A percentile compares a stretch with the other conserved stretches of the same genome.
Conservation (phyloP, 345 rosid genomes). For the Acer negundo region DNA sequence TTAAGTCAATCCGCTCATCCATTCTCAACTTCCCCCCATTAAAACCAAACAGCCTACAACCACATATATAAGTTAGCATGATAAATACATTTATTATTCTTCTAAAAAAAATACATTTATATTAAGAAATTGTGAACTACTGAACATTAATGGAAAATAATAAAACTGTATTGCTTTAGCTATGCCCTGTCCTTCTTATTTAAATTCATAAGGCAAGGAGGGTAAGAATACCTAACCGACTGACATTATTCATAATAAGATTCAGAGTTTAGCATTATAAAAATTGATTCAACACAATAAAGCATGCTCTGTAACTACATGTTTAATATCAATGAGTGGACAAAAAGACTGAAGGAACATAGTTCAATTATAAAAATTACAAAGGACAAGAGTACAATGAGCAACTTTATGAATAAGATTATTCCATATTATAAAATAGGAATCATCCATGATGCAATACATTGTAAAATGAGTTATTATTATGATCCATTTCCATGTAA, state of each 20-base stretch:
- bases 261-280: background rate
- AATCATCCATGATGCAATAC: background rate
- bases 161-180: background rate
- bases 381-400: background rate
- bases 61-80: slow-evolving; percentile 10
- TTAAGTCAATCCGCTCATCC: slow-evolving; percentile 92
- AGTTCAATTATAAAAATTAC: background rate
- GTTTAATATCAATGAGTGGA: background rate
- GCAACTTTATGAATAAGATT: background rate
- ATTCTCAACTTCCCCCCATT: slow-evolving; percentile 87
- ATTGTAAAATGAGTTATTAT: background rate
- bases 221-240: background rate
- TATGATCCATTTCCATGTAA: background rate
- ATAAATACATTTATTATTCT: background rate
- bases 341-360: background rate
- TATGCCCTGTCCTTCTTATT: background rate
- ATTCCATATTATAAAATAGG: background rate
- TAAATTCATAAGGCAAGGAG: background rate
- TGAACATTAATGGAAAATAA: background rate
- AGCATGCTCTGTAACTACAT: background rate
- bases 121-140: background rate
- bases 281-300: background rate
- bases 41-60: slow-evolving; percentile 74
- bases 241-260: background rate
- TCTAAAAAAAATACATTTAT: background rate